Evolutionary conservation across 2,329 filamentous ascomycete genomes (phyloP).

Genomic region (Phyllosticta capitalensis): DNA sequence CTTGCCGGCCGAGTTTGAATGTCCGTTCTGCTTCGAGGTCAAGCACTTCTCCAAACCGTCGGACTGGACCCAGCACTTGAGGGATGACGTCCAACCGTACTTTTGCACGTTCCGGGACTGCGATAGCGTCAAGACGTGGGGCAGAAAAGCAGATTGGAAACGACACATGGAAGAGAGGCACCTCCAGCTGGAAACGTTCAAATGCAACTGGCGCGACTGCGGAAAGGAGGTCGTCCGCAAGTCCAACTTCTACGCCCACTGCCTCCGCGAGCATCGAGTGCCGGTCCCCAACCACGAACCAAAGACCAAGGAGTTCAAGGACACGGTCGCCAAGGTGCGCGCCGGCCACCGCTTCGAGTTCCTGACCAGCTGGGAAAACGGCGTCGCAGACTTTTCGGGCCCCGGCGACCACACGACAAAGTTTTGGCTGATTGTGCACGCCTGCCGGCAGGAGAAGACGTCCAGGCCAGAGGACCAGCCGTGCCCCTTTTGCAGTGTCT

Average conservation of each 20-base stretch:
- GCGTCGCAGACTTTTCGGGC: background rate
- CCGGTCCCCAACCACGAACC: constrained; percentile 49
- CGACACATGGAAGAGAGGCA: constrained; percentile 89
- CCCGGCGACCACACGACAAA: constrained; percentile 36
- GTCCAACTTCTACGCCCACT: constrained; percentile 87
- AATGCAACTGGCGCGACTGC: constrained; percentile 72
- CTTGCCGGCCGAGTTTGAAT: constrained; percentile 83
- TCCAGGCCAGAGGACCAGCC: constrained; percentile 63
- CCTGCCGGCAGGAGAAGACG: constrained; percentile 61
- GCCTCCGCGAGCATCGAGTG: constrained; percentile 85
- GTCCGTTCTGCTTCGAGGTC: constrained; percentile 72
- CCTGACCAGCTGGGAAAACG: background rate
- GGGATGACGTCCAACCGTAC: constrained; percentile 88
- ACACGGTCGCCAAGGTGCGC: constrained; percentile 33
- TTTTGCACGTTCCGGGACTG: constrained; percentile 84
- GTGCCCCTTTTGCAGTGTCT: constrained; percentile 78
- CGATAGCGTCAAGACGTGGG: constrained; percentile 81
- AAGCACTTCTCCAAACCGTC: constrained; percentile 87
- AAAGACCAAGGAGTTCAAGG: constrained; percentile 51
- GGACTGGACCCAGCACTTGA: constrained; percentile 94
- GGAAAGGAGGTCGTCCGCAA: constrained; percentile 74
- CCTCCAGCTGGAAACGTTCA: constrained; percentile 85
- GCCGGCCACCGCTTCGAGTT: constrained; percentile 22
- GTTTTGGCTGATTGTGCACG: constrained; percentile 69
- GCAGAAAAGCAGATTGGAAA: constrained; percentile 92